phyloP scores from a whole-genome alignment of 2,329 filamentous ascomycete genomes.

The Cladorrhinum sp. region DNA sequence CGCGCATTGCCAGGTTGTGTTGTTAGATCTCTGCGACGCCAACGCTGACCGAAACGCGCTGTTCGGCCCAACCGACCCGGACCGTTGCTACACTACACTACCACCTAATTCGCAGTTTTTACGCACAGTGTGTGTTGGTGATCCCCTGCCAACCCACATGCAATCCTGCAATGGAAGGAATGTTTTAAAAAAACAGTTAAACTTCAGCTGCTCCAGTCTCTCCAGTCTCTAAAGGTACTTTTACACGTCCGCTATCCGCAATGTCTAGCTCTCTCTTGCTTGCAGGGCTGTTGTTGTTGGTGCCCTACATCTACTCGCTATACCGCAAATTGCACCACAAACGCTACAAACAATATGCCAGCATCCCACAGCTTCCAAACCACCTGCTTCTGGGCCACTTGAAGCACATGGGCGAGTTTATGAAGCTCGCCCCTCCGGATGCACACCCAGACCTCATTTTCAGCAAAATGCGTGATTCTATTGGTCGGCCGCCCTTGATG shows the following conservation, averaged over 20 bases:
- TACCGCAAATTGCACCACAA: not conserved
- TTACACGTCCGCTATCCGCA: not conserved
- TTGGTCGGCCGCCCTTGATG: slow-evolving; percentile 35
- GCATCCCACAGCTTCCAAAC: not conserved
- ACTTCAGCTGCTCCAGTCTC: too few species aligned
- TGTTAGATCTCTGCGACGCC: too few species aligned
- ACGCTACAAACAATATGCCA: not conserved
- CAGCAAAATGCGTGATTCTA: slow-evolving; percentile 29
- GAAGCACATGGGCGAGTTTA: not conserved
- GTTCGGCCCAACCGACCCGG: too few species aligned
- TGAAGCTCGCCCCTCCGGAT: not conserved
- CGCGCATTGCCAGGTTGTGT: too few species aligned
- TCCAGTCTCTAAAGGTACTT: too few species aligned
- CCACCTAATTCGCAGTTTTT: too few species aligned
- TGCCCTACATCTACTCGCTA: not conserved
- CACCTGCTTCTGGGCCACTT: not conserved
- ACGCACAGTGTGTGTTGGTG: too few species aligned
- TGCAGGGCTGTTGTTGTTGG: not conserved
- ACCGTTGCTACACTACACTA: too few species aligned
- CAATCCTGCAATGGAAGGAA: too few species aligned
- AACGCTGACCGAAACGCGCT: too few species aligned
- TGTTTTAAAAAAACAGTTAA: too few species aligned
- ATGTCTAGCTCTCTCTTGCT: not conserved
- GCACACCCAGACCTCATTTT: slow-evolving; percentile 27
- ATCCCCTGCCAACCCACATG: too few species aligned